Percentiles rank a stretch among this genome's conserved stretches.
These are phyloP conservation scores for Ramaria rubella DNA, from an alignment of 768 basidiomycete species.

Conservation along the genomic window DNA sequence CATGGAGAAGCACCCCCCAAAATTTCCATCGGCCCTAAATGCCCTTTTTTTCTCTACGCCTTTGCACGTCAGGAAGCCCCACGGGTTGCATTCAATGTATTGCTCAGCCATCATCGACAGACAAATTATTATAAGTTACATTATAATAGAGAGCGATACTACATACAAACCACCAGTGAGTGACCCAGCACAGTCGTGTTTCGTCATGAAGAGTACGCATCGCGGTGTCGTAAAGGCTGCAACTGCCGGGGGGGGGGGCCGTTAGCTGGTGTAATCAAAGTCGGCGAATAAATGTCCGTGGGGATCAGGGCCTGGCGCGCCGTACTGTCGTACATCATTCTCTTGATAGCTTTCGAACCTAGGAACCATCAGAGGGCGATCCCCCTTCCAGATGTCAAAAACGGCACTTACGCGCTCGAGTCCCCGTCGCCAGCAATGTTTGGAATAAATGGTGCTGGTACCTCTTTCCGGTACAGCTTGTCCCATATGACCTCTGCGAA, in stretches of 20 bases:
- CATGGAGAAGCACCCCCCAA: no score
- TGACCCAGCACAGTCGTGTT: not conserved
- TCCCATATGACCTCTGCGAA: constrained; percentile 93
- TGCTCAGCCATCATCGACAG: no score
- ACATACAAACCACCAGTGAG: not conserved
- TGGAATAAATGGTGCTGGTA: constrained; percentile 92
- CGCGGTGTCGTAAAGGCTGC: not conserved
- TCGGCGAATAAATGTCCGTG: constrained; percentile 69
- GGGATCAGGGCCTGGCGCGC: constrained; percentile 47
- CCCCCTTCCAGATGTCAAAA: not conserved
- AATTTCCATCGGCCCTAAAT: no score
- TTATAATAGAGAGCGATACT: not conserved
- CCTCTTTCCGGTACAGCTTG: constrained; percentile 72
- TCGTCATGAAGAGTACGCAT: not conserved
- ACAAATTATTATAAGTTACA: not conserved
- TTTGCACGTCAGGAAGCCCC: no score
- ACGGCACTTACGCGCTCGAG: constrained; percentile 72
- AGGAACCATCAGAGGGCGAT: not conserved
- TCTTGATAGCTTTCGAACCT: constrained; percentile 80
- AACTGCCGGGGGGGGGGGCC: no score
- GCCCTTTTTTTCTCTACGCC: no score
- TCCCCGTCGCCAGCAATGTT: constrained; percentile 91
- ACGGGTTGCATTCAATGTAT: no score
- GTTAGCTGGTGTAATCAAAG: constrained; percentile 57
- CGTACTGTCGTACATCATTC: constrained; percentile 61